Percentiles rank a stretch among this genome's conserved stretches.
Conservation (phyloP, 2,329 filamentous ascomycete species). For the Cytospora piceicola region DNA sequence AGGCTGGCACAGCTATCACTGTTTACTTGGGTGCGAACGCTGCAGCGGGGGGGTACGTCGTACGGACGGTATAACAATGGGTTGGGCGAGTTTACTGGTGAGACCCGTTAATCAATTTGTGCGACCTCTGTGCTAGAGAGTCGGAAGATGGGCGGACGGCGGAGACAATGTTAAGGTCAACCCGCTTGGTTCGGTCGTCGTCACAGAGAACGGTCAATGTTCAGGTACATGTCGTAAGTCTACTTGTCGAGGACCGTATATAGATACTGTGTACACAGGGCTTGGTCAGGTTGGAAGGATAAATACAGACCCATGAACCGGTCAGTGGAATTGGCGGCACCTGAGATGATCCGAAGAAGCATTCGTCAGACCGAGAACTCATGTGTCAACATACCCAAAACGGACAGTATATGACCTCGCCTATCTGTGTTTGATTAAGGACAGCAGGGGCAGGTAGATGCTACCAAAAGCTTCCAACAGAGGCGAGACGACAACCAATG, state of each 20-base stretch:
- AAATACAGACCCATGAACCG: background rate
- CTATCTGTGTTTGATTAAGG: background rate
- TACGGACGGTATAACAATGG: constrained; percentile 25
- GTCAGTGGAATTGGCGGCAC: background rate
- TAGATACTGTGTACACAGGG: constrained; percentile 12
- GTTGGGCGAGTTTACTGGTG: constrained; percentile 28
- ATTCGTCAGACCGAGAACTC: background rate
- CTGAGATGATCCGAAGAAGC: background rate
- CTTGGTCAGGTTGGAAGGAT: background rate
- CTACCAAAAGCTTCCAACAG: background rate
- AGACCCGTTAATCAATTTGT: constrained; percentile 28
- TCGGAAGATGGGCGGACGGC: constrained; percentile 13
- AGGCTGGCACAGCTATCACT: constrained; percentile 4
- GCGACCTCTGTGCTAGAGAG: constrained; percentile 10
- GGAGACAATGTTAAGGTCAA: background rate
- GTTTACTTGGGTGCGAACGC: background rate
- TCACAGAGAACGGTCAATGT: background rate
- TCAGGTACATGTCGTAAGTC: background rate
- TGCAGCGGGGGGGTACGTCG: background rate
- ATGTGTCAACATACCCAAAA: background rate
- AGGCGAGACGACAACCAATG: background rate
- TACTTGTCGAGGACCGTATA: constrained; percentile 12
- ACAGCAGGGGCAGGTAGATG: background rate
- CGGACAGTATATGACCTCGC: background rate
- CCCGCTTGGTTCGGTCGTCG: constrained; percentile 4